These are phyloP conservation scores for Lithospermum erythrorhizon DNA, from an alignment of 257 asterid species.

Conservation along the genomic window DNA sequence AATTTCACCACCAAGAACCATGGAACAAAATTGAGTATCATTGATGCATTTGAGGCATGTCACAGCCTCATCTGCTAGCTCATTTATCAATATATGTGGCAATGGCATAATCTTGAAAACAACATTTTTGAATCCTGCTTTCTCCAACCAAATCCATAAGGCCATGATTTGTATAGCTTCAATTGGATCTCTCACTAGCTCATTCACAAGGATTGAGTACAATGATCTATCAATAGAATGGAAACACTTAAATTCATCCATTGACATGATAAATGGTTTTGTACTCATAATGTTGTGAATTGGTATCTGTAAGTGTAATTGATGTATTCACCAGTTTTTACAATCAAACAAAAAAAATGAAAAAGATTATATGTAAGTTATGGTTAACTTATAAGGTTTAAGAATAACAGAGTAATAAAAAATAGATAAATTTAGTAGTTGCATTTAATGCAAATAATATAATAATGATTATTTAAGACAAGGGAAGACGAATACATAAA, in stretches of 20 bases:
- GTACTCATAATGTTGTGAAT: slow-evolving; percentile 19
- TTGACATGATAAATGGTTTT: slow-evolving; percentile 5
- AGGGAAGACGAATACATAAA: neutral
- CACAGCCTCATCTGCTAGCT: slow-evolving; percentile 47
- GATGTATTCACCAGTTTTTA: neutral
- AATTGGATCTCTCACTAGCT: slow-evolving; percentile 36
- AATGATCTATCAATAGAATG: slow-evolving; percentile 40
- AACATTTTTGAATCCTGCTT: slow-evolving; percentile 15
- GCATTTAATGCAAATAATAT: no score
- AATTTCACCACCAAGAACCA: slow-evolving; percentile 19
- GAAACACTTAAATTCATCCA: slow-evolving; percentile 24
- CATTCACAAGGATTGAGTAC: slow-evolving; percentile 34
- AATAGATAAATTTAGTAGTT: neutral
- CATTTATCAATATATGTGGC: slow-evolving; percentile 20
- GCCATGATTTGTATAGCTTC: slow-evolving; percentile 44
- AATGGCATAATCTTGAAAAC: slow-evolving; percentile 23
- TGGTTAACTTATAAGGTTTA: no score
- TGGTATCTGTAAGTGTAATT: neutral
- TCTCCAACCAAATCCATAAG: slow-evolving; percentile 56
- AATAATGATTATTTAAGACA: neutral
- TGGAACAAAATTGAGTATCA: neutral
- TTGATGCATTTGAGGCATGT: slow-evolving; percentile 30
- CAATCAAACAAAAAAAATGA: no score
- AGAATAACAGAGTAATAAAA: no score
- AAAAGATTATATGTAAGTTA: neutral